Percentiles rank a stretch among this genome's conserved stretches.
Conservation (phyloP, 345 rosid species). For the Limnanthes douglasii region DNA sequence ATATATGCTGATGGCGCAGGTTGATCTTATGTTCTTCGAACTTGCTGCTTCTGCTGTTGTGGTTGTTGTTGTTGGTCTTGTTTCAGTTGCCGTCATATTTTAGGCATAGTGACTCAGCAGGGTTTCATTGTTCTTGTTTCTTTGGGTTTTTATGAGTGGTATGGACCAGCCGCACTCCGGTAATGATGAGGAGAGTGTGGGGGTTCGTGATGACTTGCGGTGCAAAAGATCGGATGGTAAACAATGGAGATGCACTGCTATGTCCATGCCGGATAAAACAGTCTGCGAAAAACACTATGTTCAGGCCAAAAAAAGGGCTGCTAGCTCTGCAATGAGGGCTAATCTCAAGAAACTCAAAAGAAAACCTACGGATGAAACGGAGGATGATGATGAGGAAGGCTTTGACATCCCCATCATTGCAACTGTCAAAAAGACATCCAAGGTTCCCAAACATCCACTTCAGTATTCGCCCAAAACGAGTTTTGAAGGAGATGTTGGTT, state of each 20-base stretch:
- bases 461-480: conserved; percentile 39
- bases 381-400: conserved; percentile 67
- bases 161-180: no score
- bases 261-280: conserved; percentile 95
- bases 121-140: no score
- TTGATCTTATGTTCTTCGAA: no score
- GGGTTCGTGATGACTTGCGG: conserved; percentile 80
- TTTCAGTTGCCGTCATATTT: no score
- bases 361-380: conserved; percentile 45
- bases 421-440: no score
- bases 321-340: conserved; percentile 81
- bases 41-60: no score
- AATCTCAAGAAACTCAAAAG: conserved; percentile 65
- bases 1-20: no score
- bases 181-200: conserved; percentile 51
- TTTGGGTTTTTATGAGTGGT: no score
- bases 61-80: no score
- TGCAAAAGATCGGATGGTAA: conserved; percentile 99
- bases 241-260: conserved; percentile 98
- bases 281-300: conserved; percentile 95
- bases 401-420: conserved; percentile 30
- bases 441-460: conserved; percentile 21
- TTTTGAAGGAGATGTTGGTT: conserved; percentile 35
- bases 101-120: no score
- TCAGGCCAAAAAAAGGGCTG: conserved; percentile 93